Conservation (phyloP, 2,329 filamentous ascomycete species). For the Xylaria sp. region DNA sequence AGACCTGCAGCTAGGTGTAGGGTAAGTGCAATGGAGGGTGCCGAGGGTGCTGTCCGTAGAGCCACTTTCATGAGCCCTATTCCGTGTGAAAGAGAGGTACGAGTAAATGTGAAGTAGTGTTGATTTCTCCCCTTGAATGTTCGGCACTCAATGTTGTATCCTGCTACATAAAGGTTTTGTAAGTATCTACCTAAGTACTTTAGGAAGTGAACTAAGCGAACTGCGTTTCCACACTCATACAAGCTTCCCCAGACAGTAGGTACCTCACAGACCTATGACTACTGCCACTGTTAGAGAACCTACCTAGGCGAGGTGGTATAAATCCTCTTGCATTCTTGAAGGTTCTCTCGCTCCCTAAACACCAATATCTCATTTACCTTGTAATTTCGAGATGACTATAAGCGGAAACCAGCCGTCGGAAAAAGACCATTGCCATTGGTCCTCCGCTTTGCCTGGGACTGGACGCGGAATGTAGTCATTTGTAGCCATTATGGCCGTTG, state of each 20-base stretch:
- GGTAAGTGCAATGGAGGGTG: too few species aligned
- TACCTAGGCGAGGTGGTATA: background rate
- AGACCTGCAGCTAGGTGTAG: too few species aligned
- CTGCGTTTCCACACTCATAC: background rate
- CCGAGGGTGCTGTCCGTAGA: too few species aligned
- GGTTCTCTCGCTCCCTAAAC: background rate
- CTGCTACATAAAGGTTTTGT: too few species aligned
- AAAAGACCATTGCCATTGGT: conserved; percentile 23
- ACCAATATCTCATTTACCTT: conserved; percentile 15
- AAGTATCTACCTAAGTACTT: too few species aligned
- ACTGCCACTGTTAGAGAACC: background rate
- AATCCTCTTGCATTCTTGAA: conserved; percentile 13
- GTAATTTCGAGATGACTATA: conserved; percentile 25
- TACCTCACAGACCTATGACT: background rate
- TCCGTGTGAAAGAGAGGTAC: too few species aligned
- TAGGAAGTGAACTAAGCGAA: too few species aligned
- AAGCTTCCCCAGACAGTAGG: background rate
- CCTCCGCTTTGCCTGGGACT: background rate
- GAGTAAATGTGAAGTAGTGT: too few species aligned
- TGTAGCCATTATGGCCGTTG: conserved; percentile 27
- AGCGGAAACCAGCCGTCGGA: conserved; percentile 29
- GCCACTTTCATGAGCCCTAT: background rate
- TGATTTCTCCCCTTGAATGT: too few species aligned
- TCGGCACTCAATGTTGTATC: too few species aligned
- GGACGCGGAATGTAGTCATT: conserved; percentile 10